Percentiles rank a stretch among this genome's conserved stretches.
Conservation (phyloP, 2,329 filamentous ascomycete species). For the Pyricularia pennisetigena region DNA sequence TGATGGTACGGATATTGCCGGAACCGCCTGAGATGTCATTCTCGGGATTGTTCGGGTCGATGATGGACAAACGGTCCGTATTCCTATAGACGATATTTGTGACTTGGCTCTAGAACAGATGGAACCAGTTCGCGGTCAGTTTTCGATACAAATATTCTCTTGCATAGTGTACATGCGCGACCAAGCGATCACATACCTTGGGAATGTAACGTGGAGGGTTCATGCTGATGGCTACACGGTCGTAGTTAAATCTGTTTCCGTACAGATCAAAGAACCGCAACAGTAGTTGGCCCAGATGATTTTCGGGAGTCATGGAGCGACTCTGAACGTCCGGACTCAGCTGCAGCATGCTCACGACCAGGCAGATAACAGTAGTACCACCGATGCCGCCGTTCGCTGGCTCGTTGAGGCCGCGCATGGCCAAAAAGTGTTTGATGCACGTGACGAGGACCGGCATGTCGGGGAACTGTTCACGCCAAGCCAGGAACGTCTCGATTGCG, state of each 20-base stretch:
- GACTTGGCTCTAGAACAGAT: constrained; percentile 28
- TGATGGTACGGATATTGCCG: constrained; percentile 55
- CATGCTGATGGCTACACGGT: constrained; percentile 62
- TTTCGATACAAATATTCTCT: neutral
- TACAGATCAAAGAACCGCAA: constrained; percentile 87
- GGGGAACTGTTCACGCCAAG: constrained; percentile 72
- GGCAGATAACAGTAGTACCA: constrained; percentile 87
- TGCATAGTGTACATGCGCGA: neutral
- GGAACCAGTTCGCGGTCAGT: neutral
- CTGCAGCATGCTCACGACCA: constrained; percentile 83
- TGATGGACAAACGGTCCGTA: constrained; percentile 65
- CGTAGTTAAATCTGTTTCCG: constrained; percentile 68
- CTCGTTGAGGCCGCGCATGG: constrained; percentile 86
- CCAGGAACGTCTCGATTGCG: constrained; percentile 70
- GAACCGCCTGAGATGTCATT: constrained; percentile 93
- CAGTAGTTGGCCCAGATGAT: constrained; percentile 70
- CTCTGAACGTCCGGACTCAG: constrained; percentile 63
- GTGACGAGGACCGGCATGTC: constrained; percentile 80
- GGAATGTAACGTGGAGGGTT: constrained; percentile 63
- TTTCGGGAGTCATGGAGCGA: constrained; percentile 44
- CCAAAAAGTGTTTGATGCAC: constrained; percentile 83
- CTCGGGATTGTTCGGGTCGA: constrained; percentile 74
- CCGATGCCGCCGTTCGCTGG: constrained; percentile 85
- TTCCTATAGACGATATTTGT: constrained; percentile 45
- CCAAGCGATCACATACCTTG: constrained; percentile 48